Base-by-base conservation (phyloP, 371 early-diverging fungal species). In the Mortierella sp. region DNA sequence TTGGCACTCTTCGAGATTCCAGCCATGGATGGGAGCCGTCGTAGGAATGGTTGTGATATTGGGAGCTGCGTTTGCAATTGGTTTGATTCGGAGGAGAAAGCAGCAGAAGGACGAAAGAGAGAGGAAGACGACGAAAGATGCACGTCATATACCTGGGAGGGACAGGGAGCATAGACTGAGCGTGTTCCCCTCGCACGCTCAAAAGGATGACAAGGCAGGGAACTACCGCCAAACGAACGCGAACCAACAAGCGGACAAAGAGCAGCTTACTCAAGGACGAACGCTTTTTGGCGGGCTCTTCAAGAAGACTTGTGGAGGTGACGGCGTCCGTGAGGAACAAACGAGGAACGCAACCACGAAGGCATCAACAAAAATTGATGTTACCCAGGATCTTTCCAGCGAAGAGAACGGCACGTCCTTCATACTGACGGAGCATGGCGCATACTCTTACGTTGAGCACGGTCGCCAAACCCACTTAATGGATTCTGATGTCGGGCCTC, bases 21-120 rank as follows among this genome's bases (percentile, higher is more conserved):
- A 62, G 7, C 27, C 48, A 8, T 70, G 70, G 70, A 53, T 70
- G 47, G 63, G 63, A 2, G 63, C 53, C 3, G 37, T 70, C 21
- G 51, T 70, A 5, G 70, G 47, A 19, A 62, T 70, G 30, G 34
- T 57, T 11, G 43, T 57, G 2, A 50, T 62, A 6, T 41, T 70
- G 9, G 70, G 62, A 6, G 52, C 48, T 23, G 63, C 58, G 3
- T 19, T 70, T 39, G 47, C 57, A 19, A 41, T 70, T 50, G 70
- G 70, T 2, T 48, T 70, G 12, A 53, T 47, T 14, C 51, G 63
- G 48, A 42, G 70, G 58, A 50, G 58, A 32, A 61, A 62, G 49
- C 61, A 56, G 42, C 17, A 62, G 39, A 55, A 51, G 47, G 56
- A 56, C 14, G 61, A 61, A 19, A 44, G 28, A 27, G 67, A 67